Evolutionary conservation across 2,329 filamentous ascomycete species (phyloP).

Genomic region (Laburnicola sp.): DNA sequence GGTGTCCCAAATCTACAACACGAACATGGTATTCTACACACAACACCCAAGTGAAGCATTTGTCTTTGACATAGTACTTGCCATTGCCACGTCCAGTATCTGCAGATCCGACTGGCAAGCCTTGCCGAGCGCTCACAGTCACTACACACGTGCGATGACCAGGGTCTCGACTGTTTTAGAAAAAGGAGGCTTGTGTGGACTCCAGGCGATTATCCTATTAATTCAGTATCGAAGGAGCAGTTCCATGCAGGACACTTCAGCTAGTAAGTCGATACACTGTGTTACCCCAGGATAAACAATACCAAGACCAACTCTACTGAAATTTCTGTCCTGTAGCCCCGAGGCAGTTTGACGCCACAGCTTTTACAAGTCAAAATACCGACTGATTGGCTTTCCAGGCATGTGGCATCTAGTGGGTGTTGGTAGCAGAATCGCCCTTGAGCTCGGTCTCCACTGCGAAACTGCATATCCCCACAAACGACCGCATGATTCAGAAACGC

Average conservation of each 20-base stretch:
- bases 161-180: not conserved
- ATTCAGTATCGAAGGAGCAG: not conserved
- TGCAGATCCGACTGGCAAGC: conserved; percentile 49
- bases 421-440: conserved; percentile 56
- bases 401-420: conserved; percentile 53
- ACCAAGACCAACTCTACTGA: not conserved
- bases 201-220: not conserved
- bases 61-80: conserved; percentile 50
- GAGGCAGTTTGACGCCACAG: too few species aligned
- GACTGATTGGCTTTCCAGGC: conserved; percentile 33
- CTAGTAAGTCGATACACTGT: not conserved
- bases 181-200: not conserved
- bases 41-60: conserved; percentile 41
- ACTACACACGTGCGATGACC: not conserved
- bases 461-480: conserved; percentile 34
- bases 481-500: not conserved
- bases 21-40: not conserved
- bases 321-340: too few species aligned
- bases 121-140: conserved; percentile 9
- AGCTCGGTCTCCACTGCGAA: conserved; percentile 54
- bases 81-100: conserved; percentile 50
- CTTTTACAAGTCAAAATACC: too few species aligned
- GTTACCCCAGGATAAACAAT: too few species aligned
- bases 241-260: not conserved
- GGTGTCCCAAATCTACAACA: not conserved